Conservation (phyloP, 2,329 filamentous ascomycete genomes). For the Alternaria atra region DNA sequence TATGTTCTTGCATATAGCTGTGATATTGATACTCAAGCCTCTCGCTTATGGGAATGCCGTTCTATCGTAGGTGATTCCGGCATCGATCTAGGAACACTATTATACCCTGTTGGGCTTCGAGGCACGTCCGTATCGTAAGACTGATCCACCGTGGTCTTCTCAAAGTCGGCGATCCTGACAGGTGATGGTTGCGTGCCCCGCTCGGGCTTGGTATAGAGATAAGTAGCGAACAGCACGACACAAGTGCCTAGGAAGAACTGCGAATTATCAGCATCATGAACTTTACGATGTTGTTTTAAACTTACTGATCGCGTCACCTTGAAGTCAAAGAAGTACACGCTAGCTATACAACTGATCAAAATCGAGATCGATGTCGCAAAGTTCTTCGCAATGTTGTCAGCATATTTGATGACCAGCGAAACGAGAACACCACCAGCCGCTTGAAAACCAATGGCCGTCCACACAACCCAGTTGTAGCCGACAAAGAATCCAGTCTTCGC, state of each 20-base stretch:
- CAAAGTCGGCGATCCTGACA: constrained; percentile 75
- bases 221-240: constrained; percentile 82
- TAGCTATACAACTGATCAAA: constrained; percentile 83
- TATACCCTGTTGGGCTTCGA: constrained; percentile 21
- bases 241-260: constrained; percentile 85
- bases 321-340: constrained; percentile 86
- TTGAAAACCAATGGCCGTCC: constrained; percentile 84
- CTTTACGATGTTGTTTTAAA: neutral
- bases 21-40: constrained; percentile 23
- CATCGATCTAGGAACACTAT: constrained; percentile 23
- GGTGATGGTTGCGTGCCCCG: constrained; percentile 63
- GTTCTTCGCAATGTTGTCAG: constrained; percentile 92
- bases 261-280: constrained; percentile 9
- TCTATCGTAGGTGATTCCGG: constrained; percentile 37
- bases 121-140: constrained; percentile 24
- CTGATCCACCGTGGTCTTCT: constrained; percentile 73
- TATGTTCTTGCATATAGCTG: neutral
- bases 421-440: constrained; percentile 85
- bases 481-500: constrained; percentile 88
- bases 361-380: constrained; percentile 94
- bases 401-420: constrained; percentile 80
- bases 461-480: constrained; percentile 92
- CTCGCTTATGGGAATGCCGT: constrained; percentile 33
- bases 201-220: constrained; percentile 79
- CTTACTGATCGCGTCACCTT: constrained; percentile 64